Base-by-base conservation (phyloP, 1,139 yeast species). In the Taiozyma sp. region DNA sequence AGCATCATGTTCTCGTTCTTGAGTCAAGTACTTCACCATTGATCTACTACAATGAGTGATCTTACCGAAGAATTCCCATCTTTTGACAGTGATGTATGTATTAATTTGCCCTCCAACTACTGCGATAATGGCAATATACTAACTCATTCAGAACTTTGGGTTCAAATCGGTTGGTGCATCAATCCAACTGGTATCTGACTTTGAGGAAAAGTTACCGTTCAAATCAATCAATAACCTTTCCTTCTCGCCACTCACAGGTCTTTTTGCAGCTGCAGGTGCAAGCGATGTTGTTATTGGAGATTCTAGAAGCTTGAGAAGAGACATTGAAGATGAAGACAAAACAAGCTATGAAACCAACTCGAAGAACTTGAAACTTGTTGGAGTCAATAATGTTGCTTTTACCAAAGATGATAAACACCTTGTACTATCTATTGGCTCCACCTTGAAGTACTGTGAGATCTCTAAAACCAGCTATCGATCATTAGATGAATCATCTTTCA, bases 121-220 rank as follows among this genome's bases (percentile, higher is more conserved):
- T 28, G 10, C 30, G 5, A 9, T 10, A 9, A 9, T 28, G 13
- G 30, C 30, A 28, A 10, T 9, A 48, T 39, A 68, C 63, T 42
- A 51, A 54, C 55, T 43, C 2, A 57, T 67, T 10, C 65, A 72
- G 64, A 72, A 70, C 51, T 67, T 68, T 53, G 76, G 75, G 4
- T 72, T 70, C 61, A 70, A 68, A 55, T 59, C 65, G 34, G 45
- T 71, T 19, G 72, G 71, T 13, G 52, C 58, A 13, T 57, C 64
- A 28, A 60, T 62, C 12, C 58, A 57, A 22, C 57, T 71, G n/a
- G 61, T 70, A 19, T 60, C 65, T 2, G 63, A 68, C 9, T 68
- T 58, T 48, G 53, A 64, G 19, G 72, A 68, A 47, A 51, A 55
- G 29, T 45, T 66, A 16, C 71, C 73, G 5, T 69, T 56, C 54